A percentile compares a stretch with the other conserved stretches of the same genome.
Conservation (phyloP, 1,284 basidiomycete genomes). For the Puccinia coronata region DNA sequence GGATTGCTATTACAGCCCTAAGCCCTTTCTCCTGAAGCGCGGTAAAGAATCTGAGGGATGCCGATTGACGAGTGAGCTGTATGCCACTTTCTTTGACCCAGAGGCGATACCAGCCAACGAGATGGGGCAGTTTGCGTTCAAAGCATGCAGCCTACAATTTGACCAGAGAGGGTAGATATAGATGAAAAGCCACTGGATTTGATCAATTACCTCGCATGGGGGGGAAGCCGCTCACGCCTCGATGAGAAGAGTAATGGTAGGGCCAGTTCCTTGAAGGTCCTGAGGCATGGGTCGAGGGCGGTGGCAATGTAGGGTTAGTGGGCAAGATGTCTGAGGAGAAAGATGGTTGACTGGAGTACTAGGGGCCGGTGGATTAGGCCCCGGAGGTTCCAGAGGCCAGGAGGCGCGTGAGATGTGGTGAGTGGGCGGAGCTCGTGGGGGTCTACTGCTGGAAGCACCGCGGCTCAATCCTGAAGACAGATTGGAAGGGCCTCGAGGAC, state of each 20-base stretch:
- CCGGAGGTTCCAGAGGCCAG: conserved; percentile 19
- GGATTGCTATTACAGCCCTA: too few relatives aligned
- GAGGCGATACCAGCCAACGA: too few relatives aligned
- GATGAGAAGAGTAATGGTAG: not conserved
- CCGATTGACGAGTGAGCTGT: too few relatives aligned
- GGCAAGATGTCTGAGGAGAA: not conserved
- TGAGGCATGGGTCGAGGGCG: not conserved
- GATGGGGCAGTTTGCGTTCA: too few relatives aligned
- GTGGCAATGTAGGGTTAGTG: not conserved
- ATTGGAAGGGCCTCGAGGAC: not conserved
- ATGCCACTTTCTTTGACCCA: too few relatives aligned
- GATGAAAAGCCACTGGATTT: too few relatives aligned
- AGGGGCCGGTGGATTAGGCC: not conserved
- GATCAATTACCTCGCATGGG: too few relatives aligned
- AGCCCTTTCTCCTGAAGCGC: too few relatives aligned
- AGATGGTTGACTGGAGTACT: not conserved
- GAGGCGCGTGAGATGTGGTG: conserved; percentile 9
- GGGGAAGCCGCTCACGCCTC: not conserved
- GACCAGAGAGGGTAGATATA: too few relatives aligned
- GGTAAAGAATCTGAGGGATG: too few relatives aligned
- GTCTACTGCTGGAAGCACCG: not conserved
- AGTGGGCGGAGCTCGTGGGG: not conserved
- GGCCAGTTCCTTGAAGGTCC: not conserved
- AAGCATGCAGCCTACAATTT: too few relatives aligned
- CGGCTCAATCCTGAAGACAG: not conserved